A percentile compares a stretch with the other conserved stretches of the same genome.
These are phyloP conservation scores for Salicornia ramosissima DNA, from an alignment of 148 eudicot species.

Conservation along the genomic window DNA sequence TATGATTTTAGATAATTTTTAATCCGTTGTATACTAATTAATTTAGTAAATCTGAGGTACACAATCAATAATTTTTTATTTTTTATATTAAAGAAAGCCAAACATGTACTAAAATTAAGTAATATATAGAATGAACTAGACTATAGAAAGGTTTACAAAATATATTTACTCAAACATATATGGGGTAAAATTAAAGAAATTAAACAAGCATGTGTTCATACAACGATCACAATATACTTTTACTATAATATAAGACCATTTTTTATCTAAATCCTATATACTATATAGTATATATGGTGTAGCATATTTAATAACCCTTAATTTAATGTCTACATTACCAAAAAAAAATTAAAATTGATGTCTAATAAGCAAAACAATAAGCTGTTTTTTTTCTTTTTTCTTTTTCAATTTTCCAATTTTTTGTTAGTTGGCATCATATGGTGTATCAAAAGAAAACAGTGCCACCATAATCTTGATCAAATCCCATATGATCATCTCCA, in stretches of 20 bases:
- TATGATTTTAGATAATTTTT: too few relatives aligned
- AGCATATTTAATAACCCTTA: neutral
- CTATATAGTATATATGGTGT: neutral
- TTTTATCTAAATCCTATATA: slow-evolving; percentile 17
- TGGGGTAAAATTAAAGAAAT: neutral
- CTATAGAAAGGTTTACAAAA: slow-evolving; percentile 1
- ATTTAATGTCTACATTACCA: slow-evolving; percentile 19
- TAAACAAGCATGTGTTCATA: slow-evolving; percentile 5
- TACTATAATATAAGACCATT: neutral
- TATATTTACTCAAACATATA: neutral
- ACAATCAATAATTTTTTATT: too few relatives aligned
- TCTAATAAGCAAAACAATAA: slow-evolving; percentile 15
- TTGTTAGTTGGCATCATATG: neutral
- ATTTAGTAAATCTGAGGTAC: too few relatives aligned
- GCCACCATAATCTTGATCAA: slow-evolving; percentile 42
- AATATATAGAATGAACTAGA: neutral
- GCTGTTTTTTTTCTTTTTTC: slow-evolving; percentile 14
- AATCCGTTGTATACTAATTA: too few relatives aligned
- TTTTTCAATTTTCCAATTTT: neutral
- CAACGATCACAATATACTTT: slow-evolving; percentile 2
- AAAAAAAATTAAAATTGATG: slow-evolving; percentile 11
- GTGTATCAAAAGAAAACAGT: slow-evolving; percentile 30
- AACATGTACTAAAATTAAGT: neutral
- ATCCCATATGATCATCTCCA: slow-evolving; percentile 46
- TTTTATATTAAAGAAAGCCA: neutral